Evolutionary conservation across 805 yeast species (phyloP), one percentile per base, ranked within the genome.

Genomic region (Cyberlindnera sargentensis): DNA sequence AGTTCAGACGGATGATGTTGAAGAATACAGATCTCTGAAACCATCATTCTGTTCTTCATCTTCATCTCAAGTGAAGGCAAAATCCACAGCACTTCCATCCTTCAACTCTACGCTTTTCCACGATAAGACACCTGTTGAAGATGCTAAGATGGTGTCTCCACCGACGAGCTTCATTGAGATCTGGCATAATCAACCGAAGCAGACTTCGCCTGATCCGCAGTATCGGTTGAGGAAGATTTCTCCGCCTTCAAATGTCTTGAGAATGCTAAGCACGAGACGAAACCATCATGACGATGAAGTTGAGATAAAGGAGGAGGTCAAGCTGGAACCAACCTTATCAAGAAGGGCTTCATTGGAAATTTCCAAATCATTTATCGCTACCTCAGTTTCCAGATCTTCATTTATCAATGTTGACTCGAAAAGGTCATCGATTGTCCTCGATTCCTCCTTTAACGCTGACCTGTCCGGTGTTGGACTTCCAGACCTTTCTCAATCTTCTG

Each of bases 401-500:
- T 47, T 36, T n/a, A 48, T 57, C 39, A 51, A 49, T 28, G 25
- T 50, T 4, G 51, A 49, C 10, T 47, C 57, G 6, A 49, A 53
- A 42, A 50, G 52, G 45, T 50, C 48, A 8, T 56, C 60, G 1
- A 9, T 44, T 11, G 30, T 36, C 29, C 34, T 45, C 9, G 46
- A 45, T n/a, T 10, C 29, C 15, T 39, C 43, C 29, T 35, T 37
- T n/a, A 43, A 37, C 30, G 44, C 33, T 29, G 41, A 50, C 26
- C 29, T 43, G 7, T 47, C 51, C 3, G 52, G 42, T 6, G 7
- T 42, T 33, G 43, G 33, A 34, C 61, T 75, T 40, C 79, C 79
- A 4, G 75, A 75, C 47, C 40, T 72, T 27, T 67, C 76, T 1
- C 65, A 64, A 31, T 73, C 72, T 36, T 72, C 78, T 3, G 78